A percentile compares a stretch with the other conserved stretches of the same genome.
Evolutionary conservation across 192 early-diverging fungal species (phyloP).

Genomic region (Backusella parvicylindrica): DNA sequence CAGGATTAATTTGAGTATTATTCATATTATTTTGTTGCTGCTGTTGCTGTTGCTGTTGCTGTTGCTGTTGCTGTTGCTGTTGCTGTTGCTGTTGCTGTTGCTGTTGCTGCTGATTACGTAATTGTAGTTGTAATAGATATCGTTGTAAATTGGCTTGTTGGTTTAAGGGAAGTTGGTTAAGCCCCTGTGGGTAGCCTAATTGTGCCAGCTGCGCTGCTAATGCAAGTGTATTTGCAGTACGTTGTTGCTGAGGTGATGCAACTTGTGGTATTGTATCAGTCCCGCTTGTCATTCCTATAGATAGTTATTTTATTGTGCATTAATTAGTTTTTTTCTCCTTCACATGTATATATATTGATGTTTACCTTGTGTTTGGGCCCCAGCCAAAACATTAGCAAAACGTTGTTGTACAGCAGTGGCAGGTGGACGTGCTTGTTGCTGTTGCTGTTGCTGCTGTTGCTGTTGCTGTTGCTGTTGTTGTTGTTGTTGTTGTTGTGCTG

Average conservation of each 20-base stretch:
- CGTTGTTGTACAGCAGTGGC: slow-evolving; percentile 17
- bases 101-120: slow-evolving; percentile 22
- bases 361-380: slow-evolving; percentile 15
- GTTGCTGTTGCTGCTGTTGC: slow-evolving; percentile 26
- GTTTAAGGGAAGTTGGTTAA: slow-evolving; percentile 4
- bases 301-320: background rate
- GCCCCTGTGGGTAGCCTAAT: slow-evolving; percentile 24
- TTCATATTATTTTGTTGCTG: background rate
- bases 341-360: background rate
- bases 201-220: slow-evolving; percentile 31
- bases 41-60: background rate
- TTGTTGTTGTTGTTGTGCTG: slow-evolving; percentile 29
- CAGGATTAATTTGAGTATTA: background rate
- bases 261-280: slow-evolving; percentile 1
- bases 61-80: slow-evolving; percentile 7
- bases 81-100: slow-evolving; percentile 7
- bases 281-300: background rate
- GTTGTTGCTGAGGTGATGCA: slow-evolving; percentile 1
- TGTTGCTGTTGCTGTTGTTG: slow-evolving; percentile 13
- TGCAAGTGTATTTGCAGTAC: slow-evolving; percentile 18
- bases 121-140: slow-evolving; percentile 32
- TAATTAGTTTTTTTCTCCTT: background rate
- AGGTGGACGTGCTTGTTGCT: slow-evolving; percentile 24
- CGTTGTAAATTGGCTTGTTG: slow-evolving; percentile 34
- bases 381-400: slow-evolving; percentile 18